phyloP scores from a whole-genome alignment of 257 asterid species.

The Verbascum thapsus region DNA sequence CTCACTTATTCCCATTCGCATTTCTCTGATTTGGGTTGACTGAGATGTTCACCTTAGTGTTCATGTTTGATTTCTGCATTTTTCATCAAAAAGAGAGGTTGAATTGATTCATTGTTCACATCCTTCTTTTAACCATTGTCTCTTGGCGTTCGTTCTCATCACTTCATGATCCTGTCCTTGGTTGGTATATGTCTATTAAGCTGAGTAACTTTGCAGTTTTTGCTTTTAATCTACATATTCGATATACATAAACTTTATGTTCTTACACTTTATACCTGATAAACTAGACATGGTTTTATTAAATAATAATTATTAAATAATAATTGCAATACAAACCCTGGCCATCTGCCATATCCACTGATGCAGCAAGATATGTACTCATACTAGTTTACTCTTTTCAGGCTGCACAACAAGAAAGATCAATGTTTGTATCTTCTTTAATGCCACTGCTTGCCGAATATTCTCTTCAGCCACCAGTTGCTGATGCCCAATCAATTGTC shows the following conservation, averaged over 20 bases:
- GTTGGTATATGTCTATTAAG: neutral
- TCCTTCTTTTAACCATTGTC: neutral
- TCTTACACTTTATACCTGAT: slow-evolving; percentile 16
- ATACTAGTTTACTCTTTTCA: slow-evolving; percentile 47
- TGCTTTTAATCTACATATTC: slow-evolving; percentile 15
- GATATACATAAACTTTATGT: slow-evolving; percentile 19
- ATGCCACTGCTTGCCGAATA: slow-evolving; percentile 97
- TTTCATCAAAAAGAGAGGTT: neutral
- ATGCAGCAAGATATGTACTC: slow-evolving; percentile 35
- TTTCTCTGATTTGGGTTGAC: neutral
- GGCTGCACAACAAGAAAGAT: slow-evolving; percentile 95
- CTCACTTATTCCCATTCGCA: neutral
- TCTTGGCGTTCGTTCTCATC: slow-evolving; percentile 15
- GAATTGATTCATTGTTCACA: neutral
- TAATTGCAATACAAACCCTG: slow-evolving; percentile 3
- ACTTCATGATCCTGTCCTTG: slow-evolving; percentile 19
- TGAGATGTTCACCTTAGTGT: slow-evolving; percentile 7
- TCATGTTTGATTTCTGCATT: slow-evolving; percentile 1
- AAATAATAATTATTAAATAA: slow-evolving; percentile 16
- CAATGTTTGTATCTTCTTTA: slow-evolving; percentile 70
- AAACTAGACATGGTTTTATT: slow-evolving; percentile 5
- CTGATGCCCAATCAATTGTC: slow-evolving; percentile 97
- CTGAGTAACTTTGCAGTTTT: slow-evolving; percentile 9
- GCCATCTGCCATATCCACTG: slow-evolving; percentile 17
- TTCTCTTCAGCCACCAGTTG: slow-evolving; percentile 83